Evolutionary conservation across 768 basidiomycete species (phyloP).

Genomic region (Leccinum uliginosum): DNA sequence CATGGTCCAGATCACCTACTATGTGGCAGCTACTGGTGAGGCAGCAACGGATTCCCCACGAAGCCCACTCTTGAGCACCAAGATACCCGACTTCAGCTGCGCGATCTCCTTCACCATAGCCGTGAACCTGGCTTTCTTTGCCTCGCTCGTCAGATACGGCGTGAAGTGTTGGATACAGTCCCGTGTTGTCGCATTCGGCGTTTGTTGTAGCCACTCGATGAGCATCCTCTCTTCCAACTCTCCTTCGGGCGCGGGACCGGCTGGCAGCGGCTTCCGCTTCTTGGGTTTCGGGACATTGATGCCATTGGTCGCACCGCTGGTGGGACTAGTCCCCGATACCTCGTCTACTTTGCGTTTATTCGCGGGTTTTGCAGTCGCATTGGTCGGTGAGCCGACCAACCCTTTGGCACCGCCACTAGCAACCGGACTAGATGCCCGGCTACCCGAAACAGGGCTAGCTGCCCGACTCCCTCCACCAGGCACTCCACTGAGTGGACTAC

Average conservation of each 20-base stretch:
- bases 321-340: slow-evolving; percentile 20
- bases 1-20: slow-evolving; percentile 16
- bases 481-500: slow-evolving; percentile 47
- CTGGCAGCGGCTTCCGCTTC: slow-evolving; percentile 46
- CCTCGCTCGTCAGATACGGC: slow-evolving; percentile 63
- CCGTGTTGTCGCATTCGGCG: slow-evolving; percentile 65
- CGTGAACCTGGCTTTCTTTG: slow-evolving; percentile 73
- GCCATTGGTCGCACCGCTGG: slow-evolving; percentile 13
- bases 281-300: slow-evolving; percentile 42
- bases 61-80: slow-evolving; percentile 49
- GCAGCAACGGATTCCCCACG: slow-evolving; percentile 27
- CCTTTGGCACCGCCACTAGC: slow-evolving; percentile 16
- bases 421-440: slow-evolving; percentile 33
- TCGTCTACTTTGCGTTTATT: slow-evolving; percentile 63
- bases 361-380: slow-evolving; percentile 32
- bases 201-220: slow-evolving; percentile 70
- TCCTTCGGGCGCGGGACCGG: slow-evolving; percentile 41
- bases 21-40: slow-evolving; percentile 23
- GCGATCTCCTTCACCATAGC: slow-evolving; percentile 77
- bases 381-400: slow-evolving; percentile 29
- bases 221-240: slow-evolving; percentile 64
- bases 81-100: slow-evolving; percentile 58
- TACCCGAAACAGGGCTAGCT: slow-evolving; percentile 43
- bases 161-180: slow-evolving; percentile 81
- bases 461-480: slow-evolving; percentile 46